These are phyloP conservation scores for Chlamydomonas sp. DNA, from an alignment of 139 green algal genomes.

Conservation along the genomic window DNA sequence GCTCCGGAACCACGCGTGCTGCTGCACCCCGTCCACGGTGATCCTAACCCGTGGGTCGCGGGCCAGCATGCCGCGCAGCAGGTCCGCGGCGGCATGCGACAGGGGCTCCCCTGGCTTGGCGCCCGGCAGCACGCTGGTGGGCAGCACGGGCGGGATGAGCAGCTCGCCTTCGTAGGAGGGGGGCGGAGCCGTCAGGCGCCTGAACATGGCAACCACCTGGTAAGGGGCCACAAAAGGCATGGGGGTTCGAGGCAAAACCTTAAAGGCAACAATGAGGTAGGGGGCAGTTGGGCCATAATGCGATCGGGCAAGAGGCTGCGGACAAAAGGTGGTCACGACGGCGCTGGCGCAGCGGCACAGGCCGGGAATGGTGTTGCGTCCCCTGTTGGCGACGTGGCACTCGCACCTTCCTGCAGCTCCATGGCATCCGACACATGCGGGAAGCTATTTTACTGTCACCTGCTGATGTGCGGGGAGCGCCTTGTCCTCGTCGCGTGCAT, in stretches of 20 bases:
- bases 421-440: too few relatives aligned
- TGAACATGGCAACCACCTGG: conserved; percentile 41
- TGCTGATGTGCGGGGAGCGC: conserved; percentile 44
- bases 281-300: neutral
- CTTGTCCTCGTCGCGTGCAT: conserved; percentile 43
- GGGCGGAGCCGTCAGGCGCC: conserved; percentile 6
- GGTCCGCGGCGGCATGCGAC: conserved; percentile 37
- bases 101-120: conserved; percentile 20
- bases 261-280: neutral
- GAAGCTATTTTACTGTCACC: conserved; percentile 5
- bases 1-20: conserved; percentile 65
- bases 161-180: conserved; percentile 15
- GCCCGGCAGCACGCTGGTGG: conserved; percentile 10
- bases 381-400: neutral
- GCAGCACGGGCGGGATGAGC: conserved; percentile 1
- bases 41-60: conserved; percentile 13
- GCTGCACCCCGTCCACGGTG: conserved; percentile 51
- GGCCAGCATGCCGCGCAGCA: conserved; percentile 59
- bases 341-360: too few relatives aligned
- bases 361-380: neutral
- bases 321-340: neutral
- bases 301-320: neutral
- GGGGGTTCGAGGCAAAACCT: too few relatives aligned
- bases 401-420: too few relatives aligned
- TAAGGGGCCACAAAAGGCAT: too few relatives aligned